These are phyloP conservation scores for Colletotrichum sidae DNA, from an alignment of 2,329 filamentous ascomycete species.

Conservation along the genomic window DNA sequence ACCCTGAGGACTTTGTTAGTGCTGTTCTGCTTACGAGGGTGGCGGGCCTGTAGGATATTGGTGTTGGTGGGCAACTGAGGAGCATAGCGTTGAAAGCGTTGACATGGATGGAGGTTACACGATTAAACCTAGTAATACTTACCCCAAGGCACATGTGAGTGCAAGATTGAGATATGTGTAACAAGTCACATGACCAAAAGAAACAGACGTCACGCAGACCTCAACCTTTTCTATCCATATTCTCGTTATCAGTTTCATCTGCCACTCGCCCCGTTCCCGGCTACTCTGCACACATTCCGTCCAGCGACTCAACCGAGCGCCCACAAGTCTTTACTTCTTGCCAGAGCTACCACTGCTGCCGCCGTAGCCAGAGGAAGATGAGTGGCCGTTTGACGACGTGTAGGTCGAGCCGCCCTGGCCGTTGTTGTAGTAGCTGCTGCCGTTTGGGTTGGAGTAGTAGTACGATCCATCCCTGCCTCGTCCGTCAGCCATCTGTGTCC, in stretches of 20 bases:
- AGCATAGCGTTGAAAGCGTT: no score
- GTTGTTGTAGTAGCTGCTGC: constrained; percentile 76
- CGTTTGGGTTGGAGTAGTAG: constrained; percentile 78
- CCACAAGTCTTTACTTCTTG: constrained; percentile 20
- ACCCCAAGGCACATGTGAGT: no score
- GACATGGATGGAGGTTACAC: no score
- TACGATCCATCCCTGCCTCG: constrained; percentile 70
- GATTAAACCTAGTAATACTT: no score
- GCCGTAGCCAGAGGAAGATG: constrained; percentile 41
- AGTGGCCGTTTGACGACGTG: constrained; percentile 63
- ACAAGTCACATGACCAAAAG: no score
- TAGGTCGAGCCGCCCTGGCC: constrained; percentile 70
- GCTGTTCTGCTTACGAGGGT: constrained; percentile 30
- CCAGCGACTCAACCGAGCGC: neutral
- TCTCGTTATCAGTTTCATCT: no score
- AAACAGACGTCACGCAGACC: no score
- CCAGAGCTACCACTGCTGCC: constrained; percentile 25
- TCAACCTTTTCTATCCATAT: no score
- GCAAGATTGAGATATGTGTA: no score
- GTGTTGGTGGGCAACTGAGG: no score
- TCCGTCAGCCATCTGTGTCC: constrained; percentile 8
- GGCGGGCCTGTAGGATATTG: neutral
- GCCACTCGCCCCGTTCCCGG: no score
- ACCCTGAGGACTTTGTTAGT: constrained; percentile 27
- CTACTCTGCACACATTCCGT: neutral